These are phyloP conservation scores for Tranzscheliella williamsii DNA, from an alignment of 1,284 basidiomycete genomes.

Conservation along the genomic window DNA sequence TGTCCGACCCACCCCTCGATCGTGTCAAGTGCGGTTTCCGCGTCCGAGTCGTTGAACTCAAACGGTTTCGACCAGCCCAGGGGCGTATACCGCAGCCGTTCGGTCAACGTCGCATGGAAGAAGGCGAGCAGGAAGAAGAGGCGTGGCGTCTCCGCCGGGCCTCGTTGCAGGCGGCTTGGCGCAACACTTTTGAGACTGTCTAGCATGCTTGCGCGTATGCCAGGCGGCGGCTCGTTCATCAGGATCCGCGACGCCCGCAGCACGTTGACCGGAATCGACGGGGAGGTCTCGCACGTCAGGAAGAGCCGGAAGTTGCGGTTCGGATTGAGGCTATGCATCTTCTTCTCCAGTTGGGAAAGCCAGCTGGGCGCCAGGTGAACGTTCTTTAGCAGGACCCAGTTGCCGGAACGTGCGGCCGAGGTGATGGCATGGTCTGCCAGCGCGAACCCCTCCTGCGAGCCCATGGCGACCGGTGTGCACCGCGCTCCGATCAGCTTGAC, in stretches of 20 bases:
- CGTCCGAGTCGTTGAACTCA: slow-evolving; percentile 60
- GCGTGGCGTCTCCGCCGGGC: slow-evolving; percentile 51
- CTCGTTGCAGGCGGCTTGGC: slow-evolving; percentile 39
- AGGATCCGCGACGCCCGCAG: slow-evolving; percentile 54
- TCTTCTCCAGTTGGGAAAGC: slow-evolving; percentile 57
- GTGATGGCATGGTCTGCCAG: slow-evolving; percentile 57
- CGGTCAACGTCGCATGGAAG: slow-evolving; percentile 57
- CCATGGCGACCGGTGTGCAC: slow-evolving; percentile 57
- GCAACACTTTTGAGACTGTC: slow-evolving; percentile 48
- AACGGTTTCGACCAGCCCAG: slow-evolving; percentile 57
- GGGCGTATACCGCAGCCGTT: slow-evolving; percentile 56
- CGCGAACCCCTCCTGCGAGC: slow-evolving; percentile 56
- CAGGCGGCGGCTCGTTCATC: slow-evolving; percentile 60
- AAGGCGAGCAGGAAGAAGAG: slow-evolving; percentile 57
- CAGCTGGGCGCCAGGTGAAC: slow-evolving; percentile 57
- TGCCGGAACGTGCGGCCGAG: slow-evolving; percentile 47
- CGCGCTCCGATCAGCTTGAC: slow-evolving; percentile 39
- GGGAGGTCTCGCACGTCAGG: slow-evolving; percentile 57
- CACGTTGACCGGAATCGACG: slow-evolving; percentile 56
- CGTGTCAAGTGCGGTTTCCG: slow-evolving; percentile 52
- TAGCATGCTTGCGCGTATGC: slow-evolving; percentile 57
- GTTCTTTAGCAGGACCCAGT: slow-evolving; percentile 60
- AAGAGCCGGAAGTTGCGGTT: slow-evolving; percentile 56
- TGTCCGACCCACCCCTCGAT: slow-evolving; percentile 54
- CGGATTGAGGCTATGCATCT: slow-evolving; percentile 50